Conservation (phyloP, 345 rosid genomes). For the Dimocarpus longan region DNA sequence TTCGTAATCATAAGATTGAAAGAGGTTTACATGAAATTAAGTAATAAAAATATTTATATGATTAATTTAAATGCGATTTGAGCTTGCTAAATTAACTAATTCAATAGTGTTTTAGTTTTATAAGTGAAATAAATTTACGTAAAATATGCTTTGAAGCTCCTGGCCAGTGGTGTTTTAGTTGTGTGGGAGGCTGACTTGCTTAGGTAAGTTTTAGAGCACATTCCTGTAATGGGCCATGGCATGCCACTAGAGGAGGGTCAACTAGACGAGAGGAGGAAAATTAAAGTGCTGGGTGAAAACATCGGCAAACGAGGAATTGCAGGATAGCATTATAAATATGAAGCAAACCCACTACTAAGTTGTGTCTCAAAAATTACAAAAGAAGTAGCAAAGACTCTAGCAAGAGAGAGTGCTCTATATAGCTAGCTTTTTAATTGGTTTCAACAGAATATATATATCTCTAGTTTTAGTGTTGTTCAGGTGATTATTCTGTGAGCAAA, state of each 20-base stretch:
- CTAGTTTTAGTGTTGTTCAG: background rate
- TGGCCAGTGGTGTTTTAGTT: too few species aligned
- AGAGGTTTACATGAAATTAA: too few species aligned
- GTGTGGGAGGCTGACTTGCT: background rate
- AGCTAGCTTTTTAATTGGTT: background rate
- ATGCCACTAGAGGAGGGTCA: slow-evolving; percentile 19
- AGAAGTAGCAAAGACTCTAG: background rate
- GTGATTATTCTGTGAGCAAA: background rate
- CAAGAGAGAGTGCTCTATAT: too few species aligned
- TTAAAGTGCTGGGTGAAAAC: background rate
- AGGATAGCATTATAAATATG: slow-evolving; percentile 29
- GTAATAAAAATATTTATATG: too few species aligned
- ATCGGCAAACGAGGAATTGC: slow-evolving; percentile 23
- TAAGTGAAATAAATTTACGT: too few species aligned
- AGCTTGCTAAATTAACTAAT: too few species aligned
- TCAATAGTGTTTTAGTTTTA: too few species aligned
- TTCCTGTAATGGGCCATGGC: slow-evolving; percentile 23
- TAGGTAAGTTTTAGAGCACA: background rate
- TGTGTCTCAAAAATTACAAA: slow-evolving; percentile 28
- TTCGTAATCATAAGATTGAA: too few species aligned
- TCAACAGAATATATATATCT: background rate
- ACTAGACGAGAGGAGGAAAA: slow-evolving; percentile 7
- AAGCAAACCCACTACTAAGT: background rate
- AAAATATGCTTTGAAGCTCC: too few species aligned
- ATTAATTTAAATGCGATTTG: too few species aligned